Evolutionary conservation across 1,139 yeast genomes (phyloP).

Genomic region (Pichia sp.): DNA sequence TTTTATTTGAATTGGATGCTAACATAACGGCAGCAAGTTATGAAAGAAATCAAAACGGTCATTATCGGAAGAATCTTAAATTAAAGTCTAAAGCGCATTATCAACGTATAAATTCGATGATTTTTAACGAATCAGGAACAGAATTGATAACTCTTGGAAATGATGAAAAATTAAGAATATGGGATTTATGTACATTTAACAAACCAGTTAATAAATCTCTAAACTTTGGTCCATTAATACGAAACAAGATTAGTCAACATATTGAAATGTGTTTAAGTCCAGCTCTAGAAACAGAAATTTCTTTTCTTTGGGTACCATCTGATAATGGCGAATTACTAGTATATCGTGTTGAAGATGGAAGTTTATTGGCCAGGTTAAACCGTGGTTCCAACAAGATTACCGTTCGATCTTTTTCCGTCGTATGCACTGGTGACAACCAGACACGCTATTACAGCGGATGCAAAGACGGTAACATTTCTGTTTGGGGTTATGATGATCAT

Average conservation of each 20-base stretch:
- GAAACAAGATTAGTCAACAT: constrained; percentile 54
- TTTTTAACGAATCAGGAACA: constrained; percentile 63
- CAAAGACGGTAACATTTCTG: constrained; percentile 50
- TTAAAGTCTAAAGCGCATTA: constrained; percentile 52
- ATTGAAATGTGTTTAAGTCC: constrained; percentile 44
- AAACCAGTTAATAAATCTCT: constrained; percentile 55
- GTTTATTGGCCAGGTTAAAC: constrained; percentile 42
- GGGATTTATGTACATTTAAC: constrained; percentile 53
- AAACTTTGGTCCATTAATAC: constrained; percentile 73
- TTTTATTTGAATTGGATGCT: constrained; percentile 54
- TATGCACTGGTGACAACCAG: constrained; percentile 40
- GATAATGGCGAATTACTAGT: constrained; percentile 76
- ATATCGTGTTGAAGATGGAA: constrained; percentile 59
- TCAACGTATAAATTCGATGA: constrained; percentile 68
- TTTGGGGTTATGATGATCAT: constrained; percentile 41
- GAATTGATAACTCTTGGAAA: constrained; percentile 60
- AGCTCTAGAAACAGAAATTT: constrained; percentile 43
- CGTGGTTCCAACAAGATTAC: constrained; percentile 19
- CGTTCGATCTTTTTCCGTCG: constrained; percentile 32
- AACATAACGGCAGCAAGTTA: constrained; percentile 20
- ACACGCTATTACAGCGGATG: constrained; percentile 49
- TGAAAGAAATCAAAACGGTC: constrained; percentile 25
- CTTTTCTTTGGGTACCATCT: constrained; percentile 62
- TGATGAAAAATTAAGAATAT: constrained; percentile 69
- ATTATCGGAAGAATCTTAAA: constrained; percentile 19